Percentiles rank a stretch among this genome's conserved stretches.
phyloP scores from a whole-genome alignment of 495 filamentous ascomycete genomes.

The Venustampulla echinocandica region DNA sequence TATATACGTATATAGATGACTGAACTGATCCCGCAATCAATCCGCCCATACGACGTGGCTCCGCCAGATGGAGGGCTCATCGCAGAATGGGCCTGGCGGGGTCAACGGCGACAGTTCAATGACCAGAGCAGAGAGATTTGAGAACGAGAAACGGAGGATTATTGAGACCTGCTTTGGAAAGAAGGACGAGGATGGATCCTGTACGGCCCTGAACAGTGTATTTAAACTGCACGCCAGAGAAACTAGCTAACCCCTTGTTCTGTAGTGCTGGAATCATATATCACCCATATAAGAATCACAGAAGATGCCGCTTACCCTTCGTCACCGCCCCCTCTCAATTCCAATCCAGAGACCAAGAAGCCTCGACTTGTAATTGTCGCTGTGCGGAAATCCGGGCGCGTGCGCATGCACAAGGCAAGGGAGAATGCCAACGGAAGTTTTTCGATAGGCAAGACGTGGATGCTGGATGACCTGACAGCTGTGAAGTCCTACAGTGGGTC shows the following conservation, averaged over 20 bases:
- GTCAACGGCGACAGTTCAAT: slow-evolving; percentile 25
- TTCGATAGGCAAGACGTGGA: slow-evolving; percentile 98
- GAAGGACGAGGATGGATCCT: slow-evolving; percentile 70
- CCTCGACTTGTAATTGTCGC: slow-evolving; percentile 83
- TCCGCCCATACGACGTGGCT: slow-evolving; percentile 20
- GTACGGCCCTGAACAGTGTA: slow-evolving; percentile 38
- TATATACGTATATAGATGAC: slow-evolving; percentile 11
- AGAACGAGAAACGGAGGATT: slow-evolving; percentile 91
- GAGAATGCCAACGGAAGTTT: slow-evolving; percentile 91
- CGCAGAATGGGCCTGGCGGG: slow-evolving; percentile 23
- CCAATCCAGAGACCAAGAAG: slow-evolving; percentile 67
- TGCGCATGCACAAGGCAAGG: slow-evolving; percentile 92
- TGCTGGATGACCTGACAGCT: slow-evolving; percentile 71
- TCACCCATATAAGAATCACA: slow-evolving; percentile 84
- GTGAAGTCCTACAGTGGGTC: slow-evolving; percentile 69
- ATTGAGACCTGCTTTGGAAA: slow-evolving; percentile 87
- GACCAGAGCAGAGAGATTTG: slow-evolving; percentile 80
- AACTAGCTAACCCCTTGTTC: slow-evolving; percentile 3
- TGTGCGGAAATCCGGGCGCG: slow-evolving; percentile 82
- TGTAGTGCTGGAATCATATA: slow-evolving; percentile 86
- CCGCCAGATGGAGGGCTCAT: slow-evolving; percentile 25
- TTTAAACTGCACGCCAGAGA: not conserved
- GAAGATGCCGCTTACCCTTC: slow-evolving; percentile 84
- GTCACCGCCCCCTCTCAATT: slow-evolving; percentile 68
- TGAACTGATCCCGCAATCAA: not conserved